A percentile compares a stretch with the other conserved stretches of the same genome.
phyloP scores from a whole-genome alignment of 73 alveolate species.

The Paramecium sonneborni region DNA sequence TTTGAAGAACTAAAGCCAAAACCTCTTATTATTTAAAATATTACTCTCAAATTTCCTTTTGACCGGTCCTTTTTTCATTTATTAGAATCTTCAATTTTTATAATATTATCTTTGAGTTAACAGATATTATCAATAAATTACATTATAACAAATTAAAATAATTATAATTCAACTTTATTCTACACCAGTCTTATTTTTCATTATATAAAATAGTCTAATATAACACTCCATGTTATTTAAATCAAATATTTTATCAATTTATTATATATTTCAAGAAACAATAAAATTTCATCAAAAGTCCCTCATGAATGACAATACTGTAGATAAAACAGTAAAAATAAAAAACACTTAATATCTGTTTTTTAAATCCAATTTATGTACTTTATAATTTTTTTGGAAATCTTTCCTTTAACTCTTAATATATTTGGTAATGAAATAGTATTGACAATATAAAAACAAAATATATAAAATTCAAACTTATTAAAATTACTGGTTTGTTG shows the following conservation, averaged over 20 bases:
- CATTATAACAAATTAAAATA: too few species aligned
- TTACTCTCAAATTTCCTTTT: conserved; percentile 58
- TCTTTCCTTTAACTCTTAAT: not conserved
- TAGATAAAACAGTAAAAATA: not conserved
- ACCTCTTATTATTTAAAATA: not conserved
- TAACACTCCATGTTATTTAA: too few species aligned
- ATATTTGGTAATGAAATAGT: not conserved
- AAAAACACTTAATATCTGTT: not conserved
- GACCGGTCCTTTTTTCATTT: conserved; percentile 47
- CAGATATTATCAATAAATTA: conserved; percentile 2
- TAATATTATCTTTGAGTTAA: conserved; percentile 12
- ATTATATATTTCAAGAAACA: too few species aligned
- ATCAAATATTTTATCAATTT: too few species aligned
- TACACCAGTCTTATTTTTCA: too few species aligned
- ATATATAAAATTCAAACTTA: not conserved
- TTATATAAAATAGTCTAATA: too few species aligned
- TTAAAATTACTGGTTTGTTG: not conserved
- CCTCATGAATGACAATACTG: not conserved
- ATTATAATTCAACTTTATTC: too few species aligned
- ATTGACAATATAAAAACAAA: not conserved
- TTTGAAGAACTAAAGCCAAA: conserved; percentile 53
- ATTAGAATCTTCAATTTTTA: conserved; percentile 25
- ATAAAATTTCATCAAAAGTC: too few species aligned
- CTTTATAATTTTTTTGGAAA: too few species aligned
- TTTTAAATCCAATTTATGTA: not conserved